Evolutionary conservation across 805 yeast species (phyloP).

Genomic region (Myxozyma neotropica): DNA sequence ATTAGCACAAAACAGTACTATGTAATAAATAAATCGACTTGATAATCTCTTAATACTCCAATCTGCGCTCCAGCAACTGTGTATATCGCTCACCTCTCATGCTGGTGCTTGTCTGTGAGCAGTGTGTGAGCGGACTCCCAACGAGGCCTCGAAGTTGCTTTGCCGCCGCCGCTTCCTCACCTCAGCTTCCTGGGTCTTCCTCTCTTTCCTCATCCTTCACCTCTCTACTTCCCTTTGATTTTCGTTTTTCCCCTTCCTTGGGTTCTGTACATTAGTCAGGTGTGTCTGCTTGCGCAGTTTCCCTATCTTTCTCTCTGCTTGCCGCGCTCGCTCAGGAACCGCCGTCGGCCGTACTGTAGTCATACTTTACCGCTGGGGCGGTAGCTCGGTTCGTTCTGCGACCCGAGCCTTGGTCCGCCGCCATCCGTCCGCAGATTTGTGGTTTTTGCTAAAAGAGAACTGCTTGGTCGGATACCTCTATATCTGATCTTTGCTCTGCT

Average conservation of each 20-base stretch:
- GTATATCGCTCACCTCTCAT: background rate
- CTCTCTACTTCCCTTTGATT: conserved; percentile 1
- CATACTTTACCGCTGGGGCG: background rate
- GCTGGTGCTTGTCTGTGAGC: conserved; percentile 4
- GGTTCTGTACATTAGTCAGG: conserved; percentile 22
- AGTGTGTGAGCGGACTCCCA: conserved; percentile 15
- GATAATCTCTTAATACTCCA: background rate
- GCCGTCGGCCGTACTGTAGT: background rate
- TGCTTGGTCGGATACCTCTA: background rate
- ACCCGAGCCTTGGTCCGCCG: background rate
- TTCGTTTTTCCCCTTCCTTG: background rate
- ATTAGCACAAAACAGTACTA: too few species aligned
- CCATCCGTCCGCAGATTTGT: background rate
- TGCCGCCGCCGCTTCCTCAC: conserved; percentile 4
- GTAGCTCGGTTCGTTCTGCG: background rate
- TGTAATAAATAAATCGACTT: too few species aligned
- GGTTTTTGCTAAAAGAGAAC: background rate
- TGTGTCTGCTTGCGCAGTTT: background rate
- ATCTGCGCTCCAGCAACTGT: background rate
- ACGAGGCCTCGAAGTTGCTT: conserved; percentile 6
- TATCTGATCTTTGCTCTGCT: background rate
- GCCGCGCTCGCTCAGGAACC: background rate
- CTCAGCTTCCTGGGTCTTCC: conserved; percentile 14
- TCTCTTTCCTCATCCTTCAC: background rate
- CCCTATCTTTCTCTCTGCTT: background rate